phyloP scores from a whole-genome alignment of 257 asterid species.

The Solanum lycopersicoides region DNA sequence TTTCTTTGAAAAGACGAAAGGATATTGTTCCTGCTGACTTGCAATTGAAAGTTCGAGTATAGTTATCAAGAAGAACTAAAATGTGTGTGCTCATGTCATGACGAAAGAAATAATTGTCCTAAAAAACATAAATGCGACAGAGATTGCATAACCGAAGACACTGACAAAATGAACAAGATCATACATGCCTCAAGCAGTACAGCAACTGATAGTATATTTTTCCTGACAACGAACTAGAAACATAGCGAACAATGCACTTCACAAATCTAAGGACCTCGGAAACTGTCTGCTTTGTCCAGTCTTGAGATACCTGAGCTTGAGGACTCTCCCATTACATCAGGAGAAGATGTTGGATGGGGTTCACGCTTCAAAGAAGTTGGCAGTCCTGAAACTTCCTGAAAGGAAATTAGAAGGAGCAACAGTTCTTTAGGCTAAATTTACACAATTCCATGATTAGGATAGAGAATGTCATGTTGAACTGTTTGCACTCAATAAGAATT shows the following conservation, averaged over 20 bases:
- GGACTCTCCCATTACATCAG: constrained; percentile 66
- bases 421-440: background rate
- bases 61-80: background rate
- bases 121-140: background rate
- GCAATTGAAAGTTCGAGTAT: background rate
- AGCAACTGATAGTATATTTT: background rate
- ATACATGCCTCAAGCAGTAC: background rate
- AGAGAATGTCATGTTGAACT: background rate
- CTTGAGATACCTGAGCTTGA: constrained; percentile 76
- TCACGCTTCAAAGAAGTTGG: constrained; percentile 68
- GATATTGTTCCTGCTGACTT: background rate
- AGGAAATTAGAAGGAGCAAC: background rate
- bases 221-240: background rate
- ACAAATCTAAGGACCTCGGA: constrained; percentile 25
- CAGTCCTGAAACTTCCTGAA: constrained; percentile 79
- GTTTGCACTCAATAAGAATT: background rate
- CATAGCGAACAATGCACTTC: background rate
- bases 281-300: constrained; percentile 57
- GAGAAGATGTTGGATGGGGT: constrained; percentile 31
- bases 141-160: background rate
- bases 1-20: background rate
- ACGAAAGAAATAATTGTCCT: background rate
- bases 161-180: background rate
- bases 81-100: background rate
- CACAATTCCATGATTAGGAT: background rate